Evolutionary conservation across 2,329 filamentous ascomycete genomes (phyloP).

Genomic region (Fusarium paranaense): DNA sequence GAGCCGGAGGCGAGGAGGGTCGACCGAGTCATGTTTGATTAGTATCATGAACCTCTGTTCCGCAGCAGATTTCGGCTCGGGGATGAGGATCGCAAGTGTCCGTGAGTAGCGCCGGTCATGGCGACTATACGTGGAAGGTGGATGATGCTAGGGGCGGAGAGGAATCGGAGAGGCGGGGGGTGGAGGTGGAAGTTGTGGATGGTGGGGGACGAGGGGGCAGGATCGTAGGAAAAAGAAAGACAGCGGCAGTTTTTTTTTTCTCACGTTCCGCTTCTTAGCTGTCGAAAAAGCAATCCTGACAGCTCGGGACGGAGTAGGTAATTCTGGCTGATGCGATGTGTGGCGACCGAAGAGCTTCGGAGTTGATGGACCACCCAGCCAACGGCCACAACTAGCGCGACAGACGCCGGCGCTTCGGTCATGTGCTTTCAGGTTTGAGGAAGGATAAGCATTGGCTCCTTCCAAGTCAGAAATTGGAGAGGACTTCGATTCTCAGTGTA

Average conservation of each 20-base stretch:
- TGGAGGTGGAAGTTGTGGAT: not conserved
- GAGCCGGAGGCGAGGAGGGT: not conserved
- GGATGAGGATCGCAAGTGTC: not conserved
- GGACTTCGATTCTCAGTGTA: not conserved
- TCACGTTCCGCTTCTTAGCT: not conserved
- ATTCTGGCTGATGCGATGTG: not conserved
- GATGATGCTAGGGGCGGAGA: not conserved
- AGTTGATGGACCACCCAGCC: not conserved
- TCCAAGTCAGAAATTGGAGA: not conserved
- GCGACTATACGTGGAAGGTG: conserved; percentile 4
- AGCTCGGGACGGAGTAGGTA: not conserved
- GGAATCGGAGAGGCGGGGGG: not conserved
- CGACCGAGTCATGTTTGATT: conserved; percentile 35
- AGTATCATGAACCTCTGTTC: conserved; percentile 1
- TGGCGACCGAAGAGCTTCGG: conserved; percentile 1
- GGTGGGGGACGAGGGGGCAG: not conserved
- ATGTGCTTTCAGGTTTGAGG: conserved; percentile 14
- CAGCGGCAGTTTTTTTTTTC: not conserved
- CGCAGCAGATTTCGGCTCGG: conserved; percentile 5
- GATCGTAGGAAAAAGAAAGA: not conserved
- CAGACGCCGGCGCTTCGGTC: conserved; percentile 33
- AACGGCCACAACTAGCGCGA: conserved; percentile 24
- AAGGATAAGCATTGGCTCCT: not conserved
- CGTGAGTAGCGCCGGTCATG: conserved; percentile 3
- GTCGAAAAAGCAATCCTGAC: not conserved